phyloP scores from a whole-genome alignment of 345 rosid genomes.

The Euphorbia peplus region DNA sequence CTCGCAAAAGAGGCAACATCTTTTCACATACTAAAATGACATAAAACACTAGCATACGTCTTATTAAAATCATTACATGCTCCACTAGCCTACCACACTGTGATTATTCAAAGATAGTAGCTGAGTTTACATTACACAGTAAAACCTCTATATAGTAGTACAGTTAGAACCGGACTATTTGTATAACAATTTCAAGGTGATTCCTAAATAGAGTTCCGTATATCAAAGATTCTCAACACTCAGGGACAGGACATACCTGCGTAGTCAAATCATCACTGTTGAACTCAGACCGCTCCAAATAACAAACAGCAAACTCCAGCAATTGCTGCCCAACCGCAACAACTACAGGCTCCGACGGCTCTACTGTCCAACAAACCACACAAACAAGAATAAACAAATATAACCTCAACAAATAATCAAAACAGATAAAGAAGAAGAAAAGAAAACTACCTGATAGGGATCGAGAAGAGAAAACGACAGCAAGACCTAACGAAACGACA shows the following conservation, averaged over 20 bases:
- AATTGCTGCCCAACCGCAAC: conserved; percentile 61
- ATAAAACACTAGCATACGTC: background rate
- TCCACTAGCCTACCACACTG: background rate
- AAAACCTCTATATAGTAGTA: no score
- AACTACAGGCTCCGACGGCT: conserved; percentile 63
- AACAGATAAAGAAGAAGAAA: background rate
- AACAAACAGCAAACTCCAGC: conserved; percentile 74
- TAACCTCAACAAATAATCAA: background rate
- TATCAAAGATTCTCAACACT: no score
- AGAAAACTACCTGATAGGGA: conserved; percentile 54
- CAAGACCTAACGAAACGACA: conserved; percentile 46
- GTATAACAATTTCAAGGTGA: no score
- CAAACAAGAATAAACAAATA: background rate
- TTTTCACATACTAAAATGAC: background rate
- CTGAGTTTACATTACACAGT: background rate
- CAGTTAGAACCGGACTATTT: no score
- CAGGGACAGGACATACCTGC: conserved; percentile 86
- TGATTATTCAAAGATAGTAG: background rate
- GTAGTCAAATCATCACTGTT: conserved; percentile 42
- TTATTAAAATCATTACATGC: background rate
- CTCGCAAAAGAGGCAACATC: background rate
- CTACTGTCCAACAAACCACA: conserved; percentile 45
- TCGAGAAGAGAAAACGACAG: conserved; percentile 55
- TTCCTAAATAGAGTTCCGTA: no score
- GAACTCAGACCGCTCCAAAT: conserved; percentile 64